phyloP scores from a whole-genome alignment of 306 rosid genomes.

The Cucumis cinereus region DNA sequence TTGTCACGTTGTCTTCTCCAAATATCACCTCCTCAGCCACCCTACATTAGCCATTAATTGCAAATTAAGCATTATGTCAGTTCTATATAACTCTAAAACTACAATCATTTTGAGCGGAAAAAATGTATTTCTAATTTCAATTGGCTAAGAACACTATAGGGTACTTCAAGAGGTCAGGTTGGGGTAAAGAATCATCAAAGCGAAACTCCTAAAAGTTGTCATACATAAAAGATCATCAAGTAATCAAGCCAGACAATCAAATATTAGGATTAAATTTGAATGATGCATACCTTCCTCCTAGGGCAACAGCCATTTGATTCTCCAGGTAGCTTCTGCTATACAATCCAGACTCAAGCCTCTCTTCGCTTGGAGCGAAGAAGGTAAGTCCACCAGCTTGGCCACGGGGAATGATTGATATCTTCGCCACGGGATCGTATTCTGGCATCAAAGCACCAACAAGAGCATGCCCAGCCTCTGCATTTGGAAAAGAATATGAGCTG shows the following conservation, averaged over 20 bases:
- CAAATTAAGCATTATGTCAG: not conserved
- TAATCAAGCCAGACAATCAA: not conserved
- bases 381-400: conserved; percentile 71
- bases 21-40: conserved; percentile 82
- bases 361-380: conserved; percentile 58
- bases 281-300: conserved; percentile 44
- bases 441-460: conserved; percentile 63
- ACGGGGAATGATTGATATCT: conserved; percentile 94
- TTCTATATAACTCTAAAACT: not conserved
- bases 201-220: not conserved
- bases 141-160: not conserved
- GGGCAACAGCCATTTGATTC: conserved; percentile 99
- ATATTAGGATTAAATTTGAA: not conserved
- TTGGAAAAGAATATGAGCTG: not conserved
- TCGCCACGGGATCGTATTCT: conserved; percentile 72
- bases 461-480: conserved; percentile 98
- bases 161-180: not conserved
- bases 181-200: not conserved
- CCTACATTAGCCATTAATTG: conserved; percentile 18
- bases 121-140: not conserved
- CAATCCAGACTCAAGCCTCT: conserved; percentile 59
- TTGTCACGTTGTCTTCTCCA: conserved; percentile 73
- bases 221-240: not conserved
- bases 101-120: not conserved
- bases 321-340: conserved; percentile 99